phyloP scores from a whole-genome alignment of 345 rosid genomes.

The Clausena lansium region DNA sequence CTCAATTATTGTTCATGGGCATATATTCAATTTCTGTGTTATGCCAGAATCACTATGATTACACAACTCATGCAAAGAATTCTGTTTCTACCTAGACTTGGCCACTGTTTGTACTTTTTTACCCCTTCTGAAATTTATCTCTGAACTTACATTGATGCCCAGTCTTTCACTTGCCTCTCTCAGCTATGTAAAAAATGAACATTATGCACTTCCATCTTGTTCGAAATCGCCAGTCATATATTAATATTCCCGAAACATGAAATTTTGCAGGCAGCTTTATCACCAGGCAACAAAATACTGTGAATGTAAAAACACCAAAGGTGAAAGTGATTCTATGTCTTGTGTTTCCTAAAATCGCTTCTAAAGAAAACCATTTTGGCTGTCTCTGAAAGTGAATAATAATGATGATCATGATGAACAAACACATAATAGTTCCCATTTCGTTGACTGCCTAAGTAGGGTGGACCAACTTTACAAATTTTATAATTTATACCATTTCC shows the following conservation, averaged over 20 bases:
- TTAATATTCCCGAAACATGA: neutral
- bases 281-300: neutral
- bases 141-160: neutral
- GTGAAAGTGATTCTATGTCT: neutral
- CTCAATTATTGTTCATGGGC: slow-evolving; percentile 22
- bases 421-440: neutral
- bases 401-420: neutral
- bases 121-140: neutral
- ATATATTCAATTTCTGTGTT: slow-evolving; percentile 12
- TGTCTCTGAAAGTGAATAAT: neutral
- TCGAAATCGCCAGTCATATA: neutral
- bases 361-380: neutral
- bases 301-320: neutral
- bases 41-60: slow-evolving; percentile 7
- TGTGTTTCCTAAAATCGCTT: too few relatives aligned
- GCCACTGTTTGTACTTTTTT: neutral
- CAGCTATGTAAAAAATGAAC: neutral
- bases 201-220: neutral
- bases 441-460: neutral
- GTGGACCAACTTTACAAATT: neutral
- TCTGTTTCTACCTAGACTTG: neutral
- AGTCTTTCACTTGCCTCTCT: neutral
- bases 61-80: neutral
- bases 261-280: neutral
- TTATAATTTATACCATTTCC: neutral